These are phyloP conservation scores for Aureobasidium sp. DNA, from an alignment of 2,329 filamentous ascomycete species.

Conservation along the genomic window DNA sequence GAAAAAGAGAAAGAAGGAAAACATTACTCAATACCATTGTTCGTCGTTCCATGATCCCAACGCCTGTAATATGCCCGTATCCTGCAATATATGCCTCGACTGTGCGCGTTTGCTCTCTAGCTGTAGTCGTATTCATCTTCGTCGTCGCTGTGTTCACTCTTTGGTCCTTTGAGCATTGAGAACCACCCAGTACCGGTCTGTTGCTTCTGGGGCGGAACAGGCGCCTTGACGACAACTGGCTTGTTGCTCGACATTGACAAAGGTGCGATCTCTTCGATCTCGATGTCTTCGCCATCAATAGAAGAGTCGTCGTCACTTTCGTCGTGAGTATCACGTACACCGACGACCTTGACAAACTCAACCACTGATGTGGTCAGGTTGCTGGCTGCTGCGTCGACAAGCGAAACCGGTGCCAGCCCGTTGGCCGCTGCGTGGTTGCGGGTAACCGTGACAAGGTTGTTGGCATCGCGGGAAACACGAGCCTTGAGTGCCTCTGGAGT, in stretches of 20 bases:
- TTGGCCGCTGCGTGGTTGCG: conserved; percentile 80
- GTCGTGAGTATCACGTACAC: conserved; percentile 61
- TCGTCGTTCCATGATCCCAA: neutral
- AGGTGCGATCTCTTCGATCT: conserved; percentile 5
- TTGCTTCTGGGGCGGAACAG: conserved; percentile 12
- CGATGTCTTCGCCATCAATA: conserved; percentile 35
- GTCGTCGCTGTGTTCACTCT: conserved; percentile 10
- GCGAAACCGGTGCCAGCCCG: conserved; percentile 83
- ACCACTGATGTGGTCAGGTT: conserved; percentile 81
- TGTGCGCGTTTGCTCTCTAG: neutral
- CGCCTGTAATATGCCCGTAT: neutral
- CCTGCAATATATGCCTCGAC: neutral
- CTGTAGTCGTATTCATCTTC: conserved; percentile 14
- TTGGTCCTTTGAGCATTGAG: conserved; percentile 13
- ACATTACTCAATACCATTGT: conserved; percentile 10
- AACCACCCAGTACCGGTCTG: conserved; percentile 12
- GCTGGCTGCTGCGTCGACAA: conserved; percentile 86
- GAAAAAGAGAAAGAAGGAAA: neutral
- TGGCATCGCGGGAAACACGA: conserved; percentile 80
- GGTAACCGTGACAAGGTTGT: conserved; percentile 88
- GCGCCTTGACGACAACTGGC: neutral
- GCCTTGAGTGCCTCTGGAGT: conserved; percentile 52
- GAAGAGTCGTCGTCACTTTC: neutral
- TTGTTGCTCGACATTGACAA: conserved; percentile 5
- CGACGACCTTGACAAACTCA: conserved; percentile 73